Conservation (phyloP, 1,284 basidiomycete species). For the Boletus smithii region DNA sequence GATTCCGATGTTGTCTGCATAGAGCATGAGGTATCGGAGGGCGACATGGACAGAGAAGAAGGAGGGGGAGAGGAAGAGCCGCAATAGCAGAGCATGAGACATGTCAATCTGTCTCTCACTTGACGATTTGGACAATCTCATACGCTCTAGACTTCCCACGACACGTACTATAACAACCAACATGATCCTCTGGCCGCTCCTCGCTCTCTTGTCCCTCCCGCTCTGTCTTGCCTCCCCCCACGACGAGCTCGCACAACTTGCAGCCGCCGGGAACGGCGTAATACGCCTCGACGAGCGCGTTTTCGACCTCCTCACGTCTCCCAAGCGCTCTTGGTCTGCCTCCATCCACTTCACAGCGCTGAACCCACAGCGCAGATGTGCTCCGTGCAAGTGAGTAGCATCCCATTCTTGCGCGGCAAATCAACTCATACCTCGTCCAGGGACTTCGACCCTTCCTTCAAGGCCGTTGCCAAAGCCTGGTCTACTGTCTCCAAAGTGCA, state of each 20-base stretch:
- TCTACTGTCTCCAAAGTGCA: constrained; percentile 52
- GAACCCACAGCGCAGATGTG: constrained; percentile 70
- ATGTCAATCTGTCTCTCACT: constrained; percentile 31
- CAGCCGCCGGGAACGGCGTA: constrained; percentile 69
- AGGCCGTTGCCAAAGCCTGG: constrained; percentile 80
- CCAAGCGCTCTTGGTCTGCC: constrained; percentile 80
- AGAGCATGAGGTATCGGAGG: constrained; percentile 82
- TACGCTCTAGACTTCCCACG: too few relatives aligned
- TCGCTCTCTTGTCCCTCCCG: constrained; percentile 48
- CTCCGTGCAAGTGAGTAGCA: constrained; percentile 67
- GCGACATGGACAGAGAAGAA: constrained; percentile 93
- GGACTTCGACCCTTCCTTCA: constrained; percentile 81
- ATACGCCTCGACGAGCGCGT: constrained; percentile 73
- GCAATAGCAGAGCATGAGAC: constrained; percentile 80
- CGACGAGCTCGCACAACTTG: constrained; percentile 60
- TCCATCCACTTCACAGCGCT: constrained; percentile 85
- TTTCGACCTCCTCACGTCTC: constrained; percentile 73
- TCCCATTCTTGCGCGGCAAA: background rate
- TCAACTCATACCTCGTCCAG: constrained; percentile 41
- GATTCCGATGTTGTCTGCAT: constrained; percentile 92
- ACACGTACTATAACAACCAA: too few relatives aligned
- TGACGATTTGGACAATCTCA: too few relatives aligned
- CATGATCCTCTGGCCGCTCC: constrained; percentile 36
- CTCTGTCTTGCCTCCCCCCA: constrained; percentile 43
- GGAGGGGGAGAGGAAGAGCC: constrained; percentile 84